Base-by-base conservation (phyloP, 805 yeast species). In the Pichia occidentalis region DNA sequence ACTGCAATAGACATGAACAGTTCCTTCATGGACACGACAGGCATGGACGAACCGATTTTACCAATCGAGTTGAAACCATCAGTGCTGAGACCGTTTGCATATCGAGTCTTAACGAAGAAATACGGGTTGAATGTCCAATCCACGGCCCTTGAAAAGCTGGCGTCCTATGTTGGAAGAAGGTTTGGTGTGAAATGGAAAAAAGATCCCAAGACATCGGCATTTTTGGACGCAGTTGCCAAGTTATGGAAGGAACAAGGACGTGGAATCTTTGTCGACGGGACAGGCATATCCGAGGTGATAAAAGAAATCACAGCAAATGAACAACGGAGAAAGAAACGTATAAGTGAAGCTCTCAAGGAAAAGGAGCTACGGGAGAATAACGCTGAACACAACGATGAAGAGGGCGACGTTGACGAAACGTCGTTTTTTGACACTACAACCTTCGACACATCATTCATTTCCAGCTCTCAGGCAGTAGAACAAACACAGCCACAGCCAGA, bases 61-160 rank as follows among this genome's bases (percentile, higher is more conserved):
- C 97, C 97, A 0, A 78, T 85, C 2, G 70, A 71, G 40, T 73
- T 90, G 2, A 83, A 78, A 37, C 85, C 96, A 0, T 75, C 90
- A 0, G 84, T 84, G 52, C 64, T 92, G 30, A 72, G 98, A 31
- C 98, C 98, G 1, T 63, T 90, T 34, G 97, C 97, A 0, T 92
- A 88, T 57, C 67, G 98, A 28, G 74, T 90, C 2, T 60, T 92
- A 7, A 85, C 97, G 4, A 90, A 87, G 60, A 92, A 90, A 54
- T 90, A 86, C 56, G 96, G 97, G 0, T 70, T 92, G 21, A 87
- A 87, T 57, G 73, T 92, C 46, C 86, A 90, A 52, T 79, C 96
- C 0, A 80, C 83, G 46, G 97, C 96, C 0, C 64, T 92, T 12
- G 72, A 68, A 30, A 71, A 72, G 1, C 62, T 92, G 23, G 84